Conservation (phyloP, 306 rosid genomes). For the Gastrolobium villosum region DNA sequence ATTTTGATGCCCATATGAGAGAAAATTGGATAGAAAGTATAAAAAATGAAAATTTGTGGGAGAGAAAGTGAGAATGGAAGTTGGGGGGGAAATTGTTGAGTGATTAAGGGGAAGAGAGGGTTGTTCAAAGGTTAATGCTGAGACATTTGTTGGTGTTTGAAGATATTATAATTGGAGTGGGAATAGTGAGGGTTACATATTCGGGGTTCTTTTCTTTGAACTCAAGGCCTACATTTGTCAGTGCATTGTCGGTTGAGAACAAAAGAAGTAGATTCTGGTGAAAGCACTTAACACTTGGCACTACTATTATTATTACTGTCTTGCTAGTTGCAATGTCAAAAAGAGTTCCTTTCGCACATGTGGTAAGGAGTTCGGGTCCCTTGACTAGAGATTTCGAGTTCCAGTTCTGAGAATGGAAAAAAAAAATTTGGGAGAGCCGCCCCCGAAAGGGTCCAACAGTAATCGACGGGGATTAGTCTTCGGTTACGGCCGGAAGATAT, state of each 20-base stretch:
- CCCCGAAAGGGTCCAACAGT: too few species aligned
- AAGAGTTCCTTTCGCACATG: too few species aligned
- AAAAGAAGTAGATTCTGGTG: conserved; percentile 34
- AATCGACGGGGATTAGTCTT: too few species aligned
- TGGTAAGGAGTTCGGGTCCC: too few species aligned
- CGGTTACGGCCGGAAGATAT: too few species aligned
- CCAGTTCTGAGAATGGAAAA: too few species aligned
- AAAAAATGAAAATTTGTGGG: not conserved
- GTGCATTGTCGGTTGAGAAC: conserved; percentile 50
- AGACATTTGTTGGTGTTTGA: conserved; percentile 18
- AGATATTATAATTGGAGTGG: conserved; percentile 14
- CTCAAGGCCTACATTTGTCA: conserved; percentile 54
- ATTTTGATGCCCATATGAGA: conserved; percentile 73
- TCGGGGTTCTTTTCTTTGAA: conserved; percentile 57
- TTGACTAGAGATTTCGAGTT: too few species aligned
- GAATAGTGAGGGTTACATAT: conserved; percentile 42
- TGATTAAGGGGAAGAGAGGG: conserved; percentile 29
- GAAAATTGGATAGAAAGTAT: conserved; percentile 36
- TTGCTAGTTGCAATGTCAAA: conserved; percentile 2
- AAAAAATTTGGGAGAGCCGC: too few species aligned
- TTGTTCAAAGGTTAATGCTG: conserved; percentile 37
- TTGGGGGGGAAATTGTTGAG: not conserved
- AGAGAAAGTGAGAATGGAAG: conserved; percentile 34
- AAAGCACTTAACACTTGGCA: not conserved
- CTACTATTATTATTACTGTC: not conserved